phyloP scores from a whole-genome alignment of 2,329 filamentous ascomycete species.

The Diaporthe citri region DNA sequence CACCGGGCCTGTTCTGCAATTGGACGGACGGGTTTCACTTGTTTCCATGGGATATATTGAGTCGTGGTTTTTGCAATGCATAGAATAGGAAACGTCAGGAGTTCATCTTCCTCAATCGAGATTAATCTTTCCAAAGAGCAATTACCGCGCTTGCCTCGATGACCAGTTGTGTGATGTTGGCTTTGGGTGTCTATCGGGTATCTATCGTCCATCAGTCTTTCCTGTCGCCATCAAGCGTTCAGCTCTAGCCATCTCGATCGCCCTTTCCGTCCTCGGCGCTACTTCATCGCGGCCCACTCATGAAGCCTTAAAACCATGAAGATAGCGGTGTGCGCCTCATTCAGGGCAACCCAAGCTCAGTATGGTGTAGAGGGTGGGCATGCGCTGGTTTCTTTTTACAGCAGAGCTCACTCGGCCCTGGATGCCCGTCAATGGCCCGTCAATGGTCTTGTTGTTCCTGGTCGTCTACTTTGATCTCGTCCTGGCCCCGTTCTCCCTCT shows the following conservation, averaged over 20 bases:
- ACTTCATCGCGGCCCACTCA: conserved; percentile 5
- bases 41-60: conserved; percentile 32
- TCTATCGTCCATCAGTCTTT: not conserved
- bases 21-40: conserved; percentile 23
- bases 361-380: not conserved
- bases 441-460: not conserved
- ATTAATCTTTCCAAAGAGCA: conserved; percentile 7
- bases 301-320: conserved; percentile 2
- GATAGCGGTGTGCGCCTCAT: conserved; percentile 25
- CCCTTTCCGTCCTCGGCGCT: not conserved
- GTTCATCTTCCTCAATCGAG: conserved; percentile 29
- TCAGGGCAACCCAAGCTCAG: not conserved
- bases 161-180: not conserved
- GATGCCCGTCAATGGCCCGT: not conserved
- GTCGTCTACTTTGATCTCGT: not conserved
- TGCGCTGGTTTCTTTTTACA: not conserved
- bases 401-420: not conserved
- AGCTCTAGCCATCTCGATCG: not conserved
- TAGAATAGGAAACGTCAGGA: conserved; percentile 29
- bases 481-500: not conserved
- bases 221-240: not conserved
- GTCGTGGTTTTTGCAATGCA: conserved; percentile 21
- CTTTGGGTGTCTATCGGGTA: conserved; percentile 14
- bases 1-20: conserved; percentile 26
- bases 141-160: conserved; percentile 1